Conservation (phyloP, 2,329 filamentous ascomycete genomes). For the Phaeosphaeria sp. region DNA sequence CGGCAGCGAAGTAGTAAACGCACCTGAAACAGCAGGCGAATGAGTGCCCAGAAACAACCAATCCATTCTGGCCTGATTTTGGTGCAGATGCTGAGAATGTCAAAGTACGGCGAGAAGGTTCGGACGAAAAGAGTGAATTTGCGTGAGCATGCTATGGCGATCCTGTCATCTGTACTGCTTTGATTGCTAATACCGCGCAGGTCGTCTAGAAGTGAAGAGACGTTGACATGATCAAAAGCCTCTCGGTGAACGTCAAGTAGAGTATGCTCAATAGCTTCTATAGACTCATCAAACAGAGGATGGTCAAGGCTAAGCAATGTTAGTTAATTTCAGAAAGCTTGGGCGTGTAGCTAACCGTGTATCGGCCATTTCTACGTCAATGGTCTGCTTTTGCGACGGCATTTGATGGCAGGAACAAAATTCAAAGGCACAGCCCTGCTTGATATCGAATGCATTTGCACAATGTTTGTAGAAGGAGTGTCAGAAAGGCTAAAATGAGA, state of each 20-base stretch:
- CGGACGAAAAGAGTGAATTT: constrained; percentile 30
- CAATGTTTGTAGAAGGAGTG: constrained; percentile 9
- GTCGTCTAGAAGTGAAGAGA: constrained; percentile 24
- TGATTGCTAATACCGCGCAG: constrained; percentile 17
- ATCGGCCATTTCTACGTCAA: constrained; percentile 34
- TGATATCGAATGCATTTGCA: constrained; percentile 35
- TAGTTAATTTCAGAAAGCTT: constrained; percentile 12
- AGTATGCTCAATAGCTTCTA: constrained; percentile 23
- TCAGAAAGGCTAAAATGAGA: constrained; percentile 13
- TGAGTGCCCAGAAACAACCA: constrained; percentile 31
- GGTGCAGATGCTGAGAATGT: constrained; percentile 28
- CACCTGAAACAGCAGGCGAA: constrained; percentile 34
- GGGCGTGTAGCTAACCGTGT: constrained; percentile 20
- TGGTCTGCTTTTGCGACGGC: constrained; percentile 23
- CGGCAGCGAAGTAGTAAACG: background rate
- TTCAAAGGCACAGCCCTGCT: constrained; percentile 17
- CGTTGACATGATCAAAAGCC: constrained; percentile 20
- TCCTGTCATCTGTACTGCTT: constrained; percentile 14
- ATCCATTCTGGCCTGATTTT: constrained; percentile 25
- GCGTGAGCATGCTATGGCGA: constrained; percentile 17
- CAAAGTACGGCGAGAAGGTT: constrained; percentile 34
- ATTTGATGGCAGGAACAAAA: constrained; percentile 22
- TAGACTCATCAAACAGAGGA: constrained; percentile 27
- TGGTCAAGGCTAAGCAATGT: constrained; percentile 18
- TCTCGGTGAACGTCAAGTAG: constrained; percentile 25